Evolutionary conservation across 2,329 filamentous ascomycete species (phyloP).

Genomic region (Monosporascus cannonballus): DNA sequence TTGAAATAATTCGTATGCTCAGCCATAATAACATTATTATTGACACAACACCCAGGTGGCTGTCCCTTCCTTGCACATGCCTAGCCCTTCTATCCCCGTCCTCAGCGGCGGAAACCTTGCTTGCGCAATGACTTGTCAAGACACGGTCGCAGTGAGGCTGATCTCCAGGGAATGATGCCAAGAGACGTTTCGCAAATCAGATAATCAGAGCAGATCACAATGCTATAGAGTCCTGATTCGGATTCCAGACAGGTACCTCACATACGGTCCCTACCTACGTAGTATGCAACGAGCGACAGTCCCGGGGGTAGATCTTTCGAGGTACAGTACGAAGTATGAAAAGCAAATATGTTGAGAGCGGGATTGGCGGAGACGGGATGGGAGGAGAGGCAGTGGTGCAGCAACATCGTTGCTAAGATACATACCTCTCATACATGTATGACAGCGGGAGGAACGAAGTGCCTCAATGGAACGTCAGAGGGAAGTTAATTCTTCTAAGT

Average conservation of each 20-base stretch:
- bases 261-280: not conserved
- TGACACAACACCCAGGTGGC: not conserved
- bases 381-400: not conserved
- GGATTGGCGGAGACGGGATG: not conserved
- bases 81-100: not conserved
- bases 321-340: not conserved
- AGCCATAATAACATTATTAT: too few relatives aligned
- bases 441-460: too few relatives aligned
- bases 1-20: too few relatives aligned
- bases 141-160: not conserved
- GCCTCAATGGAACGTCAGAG: too few relatives aligned
- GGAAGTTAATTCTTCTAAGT: too few relatives aligned
- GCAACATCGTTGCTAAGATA: not conserved
- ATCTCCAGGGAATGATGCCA: not conserved
- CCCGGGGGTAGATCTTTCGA: not conserved
- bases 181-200: not conserved
- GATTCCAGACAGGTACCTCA: not conserved
- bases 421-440: too few relatives aligned
- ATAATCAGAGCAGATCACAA: not conserved
- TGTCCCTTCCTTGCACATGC: not conserved
- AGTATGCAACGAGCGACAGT: not conserved
- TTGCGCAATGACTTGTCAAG: not conserved
- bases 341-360: not conserved
- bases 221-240: not conserved
- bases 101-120: not conserved